A percentile compares a stretch with the other conserved stretches of the same genome.
Evolutionary conservation across 164 flowering plant genomes (phyloP).

Genomic region (Dillenia turbinata): DNA sequence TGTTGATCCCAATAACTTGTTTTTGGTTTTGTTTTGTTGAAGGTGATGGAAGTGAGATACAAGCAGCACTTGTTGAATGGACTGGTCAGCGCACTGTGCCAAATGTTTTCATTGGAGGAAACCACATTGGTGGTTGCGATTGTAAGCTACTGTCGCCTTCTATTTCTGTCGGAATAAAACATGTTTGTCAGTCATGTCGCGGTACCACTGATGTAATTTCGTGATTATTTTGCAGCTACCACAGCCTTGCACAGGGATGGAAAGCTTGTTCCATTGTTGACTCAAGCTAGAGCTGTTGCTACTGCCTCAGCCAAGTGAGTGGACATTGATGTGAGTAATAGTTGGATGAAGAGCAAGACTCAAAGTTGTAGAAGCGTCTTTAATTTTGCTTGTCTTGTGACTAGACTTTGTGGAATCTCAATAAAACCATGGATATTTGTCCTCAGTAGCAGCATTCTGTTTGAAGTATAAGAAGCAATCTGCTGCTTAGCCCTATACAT

Average conservation of each 20-base stretch:
- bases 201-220: no score
- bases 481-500: no score
- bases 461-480: no score
- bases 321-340: no score
- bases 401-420: no score
- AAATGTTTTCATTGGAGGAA: slow-evolving; percentile 71
- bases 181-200: not conserved
- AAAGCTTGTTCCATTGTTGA: slow-evolving; percentile 72
- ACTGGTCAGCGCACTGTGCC: slow-evolving; percentile 73
- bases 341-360: no score
- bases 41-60: slow-evolving; percentile 68
- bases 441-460: no score
- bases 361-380: no score
- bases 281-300: slow-evolving; percentile 65
- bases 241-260: slow-evolving; percentile 47
- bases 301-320: not conserved
- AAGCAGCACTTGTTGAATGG: slow-evolving; percentile 57
- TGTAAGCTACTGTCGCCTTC: slow-evolving; percentile 21
- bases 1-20: no score
- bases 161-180: not conserved
- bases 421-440: no score
- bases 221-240: slow-evolving; percentile 36
- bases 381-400: no score
- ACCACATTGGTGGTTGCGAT: slow-evolving; percentile 82
- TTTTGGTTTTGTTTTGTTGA: slow-evolving; percentile 1